Percentiles rank a stretch among this genome's conserved stretches.
phyloP scores from a whole-genome alignment of 1,284 basidiomycete species.

The Rhodofomes roseus region DNA sequence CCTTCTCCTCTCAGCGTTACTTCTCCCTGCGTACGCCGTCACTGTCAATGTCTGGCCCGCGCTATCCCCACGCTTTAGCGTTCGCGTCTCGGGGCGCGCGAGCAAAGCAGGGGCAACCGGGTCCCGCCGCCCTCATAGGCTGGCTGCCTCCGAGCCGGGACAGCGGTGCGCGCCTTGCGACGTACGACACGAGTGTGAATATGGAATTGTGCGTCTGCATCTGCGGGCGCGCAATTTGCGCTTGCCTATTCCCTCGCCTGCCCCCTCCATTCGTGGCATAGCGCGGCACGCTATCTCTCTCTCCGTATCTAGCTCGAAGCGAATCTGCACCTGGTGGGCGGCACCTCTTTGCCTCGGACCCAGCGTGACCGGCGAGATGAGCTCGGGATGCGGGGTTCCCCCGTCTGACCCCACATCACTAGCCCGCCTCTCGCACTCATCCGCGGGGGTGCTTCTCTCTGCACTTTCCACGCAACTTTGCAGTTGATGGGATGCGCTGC shows the following conservation, averaged over 20 bases:
- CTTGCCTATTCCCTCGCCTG: not conserved
- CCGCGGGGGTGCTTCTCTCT: slow-evolving; percentile 5
- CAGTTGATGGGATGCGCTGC: slow-evolving; percentile 1
- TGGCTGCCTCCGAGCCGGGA: not conserved
- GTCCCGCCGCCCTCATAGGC: not conserved
- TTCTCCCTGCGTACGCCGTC: not conserved
- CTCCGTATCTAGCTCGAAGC: too few species aligned
- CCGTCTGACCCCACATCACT: not conserved
- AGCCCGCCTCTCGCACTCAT: not conserved
- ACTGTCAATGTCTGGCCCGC: not conserved
- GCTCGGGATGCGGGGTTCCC: not conserved
- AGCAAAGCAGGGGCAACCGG: not conserved
- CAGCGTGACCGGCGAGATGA: too few species aligned
- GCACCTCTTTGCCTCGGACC: too few species aligned
- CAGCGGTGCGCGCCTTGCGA: too few species aligned
- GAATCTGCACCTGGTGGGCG: not conserved
- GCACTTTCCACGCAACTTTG: not conserved
- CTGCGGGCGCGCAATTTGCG: not conserved
- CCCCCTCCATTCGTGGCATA: not conserved
- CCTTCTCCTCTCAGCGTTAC: too few species aligned
- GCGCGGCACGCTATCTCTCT: too few species aligned
- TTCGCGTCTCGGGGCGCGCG: not conserved
- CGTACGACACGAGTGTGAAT: too few species aligned
- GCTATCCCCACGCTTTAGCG: not conserved
- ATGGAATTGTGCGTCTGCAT: not conserved